These are phyloP conservation scores for Amphibolis antarctica DNA, from an alignment of 106 monocot genomes.

Conservation along the genomic window DNA sequence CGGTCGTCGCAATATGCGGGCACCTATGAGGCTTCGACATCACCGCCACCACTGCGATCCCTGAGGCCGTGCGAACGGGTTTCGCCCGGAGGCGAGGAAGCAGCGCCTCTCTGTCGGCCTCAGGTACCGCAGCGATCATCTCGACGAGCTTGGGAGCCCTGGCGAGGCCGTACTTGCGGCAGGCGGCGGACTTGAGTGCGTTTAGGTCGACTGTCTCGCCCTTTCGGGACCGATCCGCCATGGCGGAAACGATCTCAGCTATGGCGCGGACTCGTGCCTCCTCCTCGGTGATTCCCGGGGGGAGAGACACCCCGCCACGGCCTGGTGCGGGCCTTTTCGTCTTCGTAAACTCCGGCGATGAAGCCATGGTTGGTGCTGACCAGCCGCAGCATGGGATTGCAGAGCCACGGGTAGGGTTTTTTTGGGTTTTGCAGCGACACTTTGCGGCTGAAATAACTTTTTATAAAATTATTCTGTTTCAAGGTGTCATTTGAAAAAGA, in stretches of 20 bases:
- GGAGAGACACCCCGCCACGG: slow-evolving; percentile 62
- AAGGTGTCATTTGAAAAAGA: too few species aligned
- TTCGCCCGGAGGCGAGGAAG: slow-evolving; percentile 81
- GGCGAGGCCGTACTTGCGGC: slow-evolving; percentile 90
- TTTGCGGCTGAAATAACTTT: too few species aligned
- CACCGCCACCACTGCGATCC: slow-evolving; percentile 96
- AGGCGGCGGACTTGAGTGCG: slow-evolving; percentile 95
- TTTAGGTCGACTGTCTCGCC: slow-evolving; percentile 93
- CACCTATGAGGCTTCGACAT: slow-evolving; percentile 99
- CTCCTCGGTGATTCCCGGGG: slow-evolving; percentile 50
- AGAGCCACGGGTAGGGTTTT: too few species aligned
- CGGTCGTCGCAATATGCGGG: slow-evolving; percentile 93
- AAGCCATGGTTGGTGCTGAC: slow-evolving; percentile 14
- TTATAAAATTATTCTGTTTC: too few species aligned
- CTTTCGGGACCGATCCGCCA: slow-evolving; percentile 80
- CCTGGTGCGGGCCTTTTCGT: slow-evolving; percentile 83
- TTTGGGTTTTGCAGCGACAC: too few species aligned
- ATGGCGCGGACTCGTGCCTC: slow-evolving; percentile 98
- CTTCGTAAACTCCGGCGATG: slow-evolving; percentile 17
- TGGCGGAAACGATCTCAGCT: slow-evolving; percentile 90
- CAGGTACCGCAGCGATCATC: slow-evolving; percentile 99
- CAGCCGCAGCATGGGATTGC: too few species aligned
- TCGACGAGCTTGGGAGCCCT: slow-evolving; percentile 98
- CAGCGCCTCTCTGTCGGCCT: slow-evolving; percentile 67
- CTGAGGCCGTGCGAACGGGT: slow-evolving; percentile 95